phyloP scores from a whole-genome alignment of 345 rosid genomes.

The Brassica juncea region DNA sequence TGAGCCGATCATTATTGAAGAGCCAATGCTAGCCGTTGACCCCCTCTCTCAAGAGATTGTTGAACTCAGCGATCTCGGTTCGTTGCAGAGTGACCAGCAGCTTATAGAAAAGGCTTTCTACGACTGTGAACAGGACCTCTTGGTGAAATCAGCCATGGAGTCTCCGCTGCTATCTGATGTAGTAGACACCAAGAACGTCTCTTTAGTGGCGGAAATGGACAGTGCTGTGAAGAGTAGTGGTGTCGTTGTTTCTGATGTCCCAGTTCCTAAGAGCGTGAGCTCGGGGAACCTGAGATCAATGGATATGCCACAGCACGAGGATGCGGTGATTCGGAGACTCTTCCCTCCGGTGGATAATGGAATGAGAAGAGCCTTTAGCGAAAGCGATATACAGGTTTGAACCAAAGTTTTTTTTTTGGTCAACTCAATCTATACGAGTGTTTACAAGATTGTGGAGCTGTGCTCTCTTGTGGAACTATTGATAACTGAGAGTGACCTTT shows the following conservation, averaged over 20 bases:
- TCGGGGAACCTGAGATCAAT: slow-evolving; percentile 63
- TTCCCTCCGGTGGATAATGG: slow-evolving; percentile 46
- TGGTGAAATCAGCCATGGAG: slow-evolving; percentile 58
- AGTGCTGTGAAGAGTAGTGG: slow-evolving; percentile 28
- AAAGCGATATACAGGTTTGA: slow-evolving; percentile 85
- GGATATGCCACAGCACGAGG: slow-evolving; percentile 49
- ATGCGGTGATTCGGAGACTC: neutral
- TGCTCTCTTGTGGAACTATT: neutral
- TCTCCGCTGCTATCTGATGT: slow-evolving; percentile 51
- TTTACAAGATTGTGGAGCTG: neutral
- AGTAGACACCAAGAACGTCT: slow-evolving; percentile 53
- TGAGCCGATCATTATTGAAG: slow-evolving; percentile 67
- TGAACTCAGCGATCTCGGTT: slow-evolving; percentile 54
- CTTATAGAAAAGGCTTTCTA: slow-evolving; percentile 72
- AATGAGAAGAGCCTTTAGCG: slow-evolving; percentile 90
- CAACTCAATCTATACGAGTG: neutral
- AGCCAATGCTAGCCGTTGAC: slow-evolving; percentile 57
- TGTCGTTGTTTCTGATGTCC: slow-evolving; percentile 34
- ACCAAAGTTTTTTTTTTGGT: neutral
- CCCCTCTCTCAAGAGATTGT: slow-evolving; percentile 63
- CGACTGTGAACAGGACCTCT: slow-evolving; percentile 74
- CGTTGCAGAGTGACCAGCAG: slow-evolving; percentile 69
- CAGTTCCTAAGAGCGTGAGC: slow-evolving; percentile 69
- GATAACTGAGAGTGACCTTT: neutral
- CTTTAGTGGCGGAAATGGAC: slow-evolving; percentile 42